Percentiles rank a stretch among this genome's conserved stretches.
phyloP scores from a whole-genome alignment of 768 basidiomycete species.

The Tulasnella sp. region DNA sequence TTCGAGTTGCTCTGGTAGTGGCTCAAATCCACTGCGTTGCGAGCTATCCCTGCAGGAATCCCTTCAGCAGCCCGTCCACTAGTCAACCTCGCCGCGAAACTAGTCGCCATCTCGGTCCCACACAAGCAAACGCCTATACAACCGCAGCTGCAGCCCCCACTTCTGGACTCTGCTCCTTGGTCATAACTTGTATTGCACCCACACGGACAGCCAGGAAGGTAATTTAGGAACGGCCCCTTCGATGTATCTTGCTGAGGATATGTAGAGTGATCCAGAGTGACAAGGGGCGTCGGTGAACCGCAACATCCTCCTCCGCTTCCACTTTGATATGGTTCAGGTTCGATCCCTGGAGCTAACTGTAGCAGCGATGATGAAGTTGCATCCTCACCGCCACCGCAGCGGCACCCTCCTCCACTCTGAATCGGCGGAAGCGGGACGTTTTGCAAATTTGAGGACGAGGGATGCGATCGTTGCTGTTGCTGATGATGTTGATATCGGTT shows the following conservation, averaged over 20 bases:
- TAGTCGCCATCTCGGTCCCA: not conserved
- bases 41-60: too few relatives aligned
- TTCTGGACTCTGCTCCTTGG: not conserved
- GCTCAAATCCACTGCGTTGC: too few relatives aligned
- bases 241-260: not conserved
- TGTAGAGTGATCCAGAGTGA: not conserved
- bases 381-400: not conserved
- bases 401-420: not conserved
- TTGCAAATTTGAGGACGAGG: not conserved
- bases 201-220: constrained; percentile 10
- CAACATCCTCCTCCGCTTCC: too few relatives aligned
- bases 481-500: constrained; percentile 10
- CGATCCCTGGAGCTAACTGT: too few relatives aligned
- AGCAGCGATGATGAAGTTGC: too few relatives aligned
- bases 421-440: constrained; percentile 2
- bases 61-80: too few relatives aligned
- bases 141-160: not conserved
- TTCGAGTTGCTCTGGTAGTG: too few relatives aligned
- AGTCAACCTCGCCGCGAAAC: too few relatives aligned
- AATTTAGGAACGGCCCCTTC: not conserved
- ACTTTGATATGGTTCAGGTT: too few relatives aligned
- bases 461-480: not conserved
- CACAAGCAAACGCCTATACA: constrained; percentile 9
- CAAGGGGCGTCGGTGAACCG: too few relatives aligned
- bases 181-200: not conserved